A percentile compares a stretch with the other conserved stretches of the same genome.
These are phyloP conservation scores for Trichoderma guizhouense DNA, from an alignment of 2,329 filamentous ascomycete genomes.

Conservation along the genomic window DNA sequence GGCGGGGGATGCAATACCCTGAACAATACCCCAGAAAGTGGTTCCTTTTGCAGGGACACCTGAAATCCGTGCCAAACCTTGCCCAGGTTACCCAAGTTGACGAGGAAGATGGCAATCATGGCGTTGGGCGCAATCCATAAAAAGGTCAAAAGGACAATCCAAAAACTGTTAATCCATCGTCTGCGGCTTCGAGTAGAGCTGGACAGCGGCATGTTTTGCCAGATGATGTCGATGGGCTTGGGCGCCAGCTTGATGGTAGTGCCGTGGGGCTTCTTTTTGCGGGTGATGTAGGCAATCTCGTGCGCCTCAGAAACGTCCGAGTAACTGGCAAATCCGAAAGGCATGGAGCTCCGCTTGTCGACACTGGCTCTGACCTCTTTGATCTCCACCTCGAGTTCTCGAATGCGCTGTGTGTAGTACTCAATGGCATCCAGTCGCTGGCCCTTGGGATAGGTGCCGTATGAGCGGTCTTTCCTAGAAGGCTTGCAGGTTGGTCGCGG, in stretches of 20 bases:
- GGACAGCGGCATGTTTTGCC: slow-evolving; percentile 82
- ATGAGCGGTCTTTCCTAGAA: slow-evolving; percentile 73
- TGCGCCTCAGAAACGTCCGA: slow-evolving; percentile 85
- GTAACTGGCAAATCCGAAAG: slow-evolving; percentile 94
- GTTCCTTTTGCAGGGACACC: slow-evolving; percentile 59
- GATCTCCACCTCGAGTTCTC: slow-evolving; percentile 77
- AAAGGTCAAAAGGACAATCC: slow-evolving; percentile 76
- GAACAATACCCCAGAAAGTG: slow-evolving; percentile 77
- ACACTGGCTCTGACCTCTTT: slow-evolving; percentile 77
- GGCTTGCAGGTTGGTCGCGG: slow-evolving; percentile 75
- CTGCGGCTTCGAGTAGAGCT: slow-evolving; percentile 67
- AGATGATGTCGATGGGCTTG: slow-evolving; percentile 87
- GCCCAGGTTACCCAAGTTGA: slow-evolving; percentile 79
- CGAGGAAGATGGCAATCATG: slow-evolving; percentile 88
- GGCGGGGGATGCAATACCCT: slow-evolving; percentile 87
- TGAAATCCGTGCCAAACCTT: slow-evolving; percentile 76
- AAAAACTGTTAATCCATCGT: slow-evolving; percentile 75
- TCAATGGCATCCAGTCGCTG: slow-evolving; percentile 92
- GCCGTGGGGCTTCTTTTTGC: slow-evolving; percentile 76
- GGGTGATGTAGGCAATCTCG: slow-evolving; percentile 75
- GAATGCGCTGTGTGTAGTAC: slow-evolving; percentile 83
- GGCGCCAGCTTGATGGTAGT: slow-evolving; percentile 77
- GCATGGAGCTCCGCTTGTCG: slow-evolving; percentile 82
- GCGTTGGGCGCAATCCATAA: slow-evolving; percentile 91
- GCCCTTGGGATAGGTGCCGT: slow-evolving; percentile 59